A percentile compares a stretch with the other conserved stretches of the same genome.
Conservation (phyloP, 192 early-diverging fungal species). For the Nowakowskiella sp. region DNA sequence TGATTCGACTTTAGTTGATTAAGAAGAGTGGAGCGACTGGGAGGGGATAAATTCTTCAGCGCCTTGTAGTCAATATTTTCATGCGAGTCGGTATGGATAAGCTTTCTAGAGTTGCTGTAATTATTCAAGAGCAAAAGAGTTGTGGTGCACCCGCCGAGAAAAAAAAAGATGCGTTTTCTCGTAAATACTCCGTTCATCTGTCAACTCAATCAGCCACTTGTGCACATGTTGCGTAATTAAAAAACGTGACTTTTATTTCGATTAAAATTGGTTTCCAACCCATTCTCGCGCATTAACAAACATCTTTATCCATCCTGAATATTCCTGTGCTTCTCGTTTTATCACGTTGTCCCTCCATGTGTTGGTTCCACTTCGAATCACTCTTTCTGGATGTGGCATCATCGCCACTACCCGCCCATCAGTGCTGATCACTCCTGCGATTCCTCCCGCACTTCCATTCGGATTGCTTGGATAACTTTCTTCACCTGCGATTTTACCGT, state of each 20-base stretch:
- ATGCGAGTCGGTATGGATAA: too few relatives aligned
- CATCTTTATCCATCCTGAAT: constrained; percentile 85
- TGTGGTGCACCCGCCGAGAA: too few relatives aligned
- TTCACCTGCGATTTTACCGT: constrained; percentile 49
- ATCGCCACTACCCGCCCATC: constrained; percentile 86
- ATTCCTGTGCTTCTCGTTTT: constrained; percentile 27
- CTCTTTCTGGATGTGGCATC: constrained; percentile 99
- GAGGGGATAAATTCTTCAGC: too few relatives aligned
- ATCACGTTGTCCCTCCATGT: constrained; percentile 61
- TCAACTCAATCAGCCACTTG: too few relatives aligned
- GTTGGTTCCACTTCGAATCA: constrained; percentile 73
- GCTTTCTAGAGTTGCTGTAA: too few relatives aligned
- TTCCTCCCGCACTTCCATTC: constrained; percentile 80
- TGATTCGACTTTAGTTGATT: too few relatives aligned
- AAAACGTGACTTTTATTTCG: not conserved
- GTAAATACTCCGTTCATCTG: too few relatives aligned
- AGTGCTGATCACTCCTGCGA: constrained; percentile 76
- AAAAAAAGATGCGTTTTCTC: too few relatives aligned
- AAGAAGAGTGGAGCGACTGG: too few relatives aligned
- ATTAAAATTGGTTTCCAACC: constrained; percentile 52
- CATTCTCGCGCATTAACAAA: constrained; percentile 89
- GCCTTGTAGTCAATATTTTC: too few relatives aligned
- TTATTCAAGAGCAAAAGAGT: too few relatives aligned
- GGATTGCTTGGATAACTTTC: constrained; percentile 94
- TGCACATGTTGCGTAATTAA: too few relatives aligned